Conservation (phyloP, 1,284 basidiomycete genomes). For the Cutaneotrichosporon spelunceum region DNA sequence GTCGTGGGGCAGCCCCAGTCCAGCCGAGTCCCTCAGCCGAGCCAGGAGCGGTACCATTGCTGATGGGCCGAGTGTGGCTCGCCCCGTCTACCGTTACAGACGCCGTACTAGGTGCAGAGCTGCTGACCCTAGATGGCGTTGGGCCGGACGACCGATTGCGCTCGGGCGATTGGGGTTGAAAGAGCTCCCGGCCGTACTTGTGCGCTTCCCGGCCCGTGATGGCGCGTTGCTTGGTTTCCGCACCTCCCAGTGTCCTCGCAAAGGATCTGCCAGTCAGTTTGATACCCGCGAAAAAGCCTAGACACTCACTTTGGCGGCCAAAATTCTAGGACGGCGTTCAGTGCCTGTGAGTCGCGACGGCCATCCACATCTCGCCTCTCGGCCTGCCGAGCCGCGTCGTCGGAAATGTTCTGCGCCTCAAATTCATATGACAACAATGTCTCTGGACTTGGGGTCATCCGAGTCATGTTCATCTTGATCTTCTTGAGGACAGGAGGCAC, state of each 20-base stretch:
- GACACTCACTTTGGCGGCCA: slow-evolving; percentile 23
- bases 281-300: background rate
- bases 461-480: slow-evolving; percentile 31
- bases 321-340: slow-evolving; percentile 13
- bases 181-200: background rate
- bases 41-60: background rate
- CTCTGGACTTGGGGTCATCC: slow-evolving; percentile 26
- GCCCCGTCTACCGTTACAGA: background rate
- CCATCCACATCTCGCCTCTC: background rate
- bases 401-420: background rate
- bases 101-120: background rate
- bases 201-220: background rate
- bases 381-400: background rate
- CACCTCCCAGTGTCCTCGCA: background rate
- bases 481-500: slow-evolving; percentile 24
- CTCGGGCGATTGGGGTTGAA: background rate
- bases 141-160: background rate
- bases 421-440: slow-evolving; percentile 18
- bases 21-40: background rate
- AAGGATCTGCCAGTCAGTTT: slow-evolving; percentile 14
- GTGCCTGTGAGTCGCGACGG: slow-evolving; percentile 10
- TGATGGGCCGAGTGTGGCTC: background rate
- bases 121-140: background rate
- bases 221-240: background rate
- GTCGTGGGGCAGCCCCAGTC: background rate